phyloP scores from a whole-genome alignment of 192 early-diverging fungal genomes.

The Borealophlyctis nickersoniae region DNA sequence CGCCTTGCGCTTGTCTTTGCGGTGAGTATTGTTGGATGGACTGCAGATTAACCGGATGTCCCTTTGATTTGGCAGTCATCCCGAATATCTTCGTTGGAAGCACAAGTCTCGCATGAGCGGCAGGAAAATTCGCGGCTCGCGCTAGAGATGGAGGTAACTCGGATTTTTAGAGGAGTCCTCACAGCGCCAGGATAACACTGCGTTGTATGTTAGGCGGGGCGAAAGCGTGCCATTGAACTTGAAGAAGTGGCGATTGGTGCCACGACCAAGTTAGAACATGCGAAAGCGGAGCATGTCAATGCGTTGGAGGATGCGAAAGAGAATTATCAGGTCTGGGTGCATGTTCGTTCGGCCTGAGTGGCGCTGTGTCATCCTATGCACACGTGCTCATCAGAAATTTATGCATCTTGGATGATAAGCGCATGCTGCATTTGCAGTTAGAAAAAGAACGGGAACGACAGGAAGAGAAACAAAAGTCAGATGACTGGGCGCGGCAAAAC shows the following conservation, averaged over 20 bases:
- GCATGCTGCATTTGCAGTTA: conserved; percentile 3
- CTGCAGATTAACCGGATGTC: too few species aligned
- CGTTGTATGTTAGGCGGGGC: too few species aligned
- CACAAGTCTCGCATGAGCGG: conserved; percentile 4
- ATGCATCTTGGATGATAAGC: background rate
- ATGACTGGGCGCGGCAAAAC: conserved; percentile 8
- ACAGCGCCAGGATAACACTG: too few species aligned
- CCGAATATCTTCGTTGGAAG: conserved; percentile 7
- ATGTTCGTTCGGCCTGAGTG: background rate
- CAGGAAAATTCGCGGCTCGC: conserved; percentile 19
- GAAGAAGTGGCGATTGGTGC: background rate
- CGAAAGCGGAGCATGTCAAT: background rate
- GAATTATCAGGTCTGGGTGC: conserved; percentile 4
- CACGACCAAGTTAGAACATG: conserved; percentile 20
- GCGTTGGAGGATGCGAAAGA: conserved; percentile 23
- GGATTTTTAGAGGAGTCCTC: too few species aligned
- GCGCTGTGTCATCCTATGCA: background rate
- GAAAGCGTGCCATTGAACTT: background rate
- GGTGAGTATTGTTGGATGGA: too few species aligned
- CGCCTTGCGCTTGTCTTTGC: too few species aligned
- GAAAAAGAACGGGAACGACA: conserved; percentile 25
- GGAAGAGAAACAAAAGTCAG: conserved; percentile 25
- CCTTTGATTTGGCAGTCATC: too few species aligned
- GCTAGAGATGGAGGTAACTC: conserved; percentile 34
- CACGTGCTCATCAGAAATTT: background rate